Conservation (phyloP, 2,329 filamentous ascomycete species). For the Paecilomyces niveus region DNA sequence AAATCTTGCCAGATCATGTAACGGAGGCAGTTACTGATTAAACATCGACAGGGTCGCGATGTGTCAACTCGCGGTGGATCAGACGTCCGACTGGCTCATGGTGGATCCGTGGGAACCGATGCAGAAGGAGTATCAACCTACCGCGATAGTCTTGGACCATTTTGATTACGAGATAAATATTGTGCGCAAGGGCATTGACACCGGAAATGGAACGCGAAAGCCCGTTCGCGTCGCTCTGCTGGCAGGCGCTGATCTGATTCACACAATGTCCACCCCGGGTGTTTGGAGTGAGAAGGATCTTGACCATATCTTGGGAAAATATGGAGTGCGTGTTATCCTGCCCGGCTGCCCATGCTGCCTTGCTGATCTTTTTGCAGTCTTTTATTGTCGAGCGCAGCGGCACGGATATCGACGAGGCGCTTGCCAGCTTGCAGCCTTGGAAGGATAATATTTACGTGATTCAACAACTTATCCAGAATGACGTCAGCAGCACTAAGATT, state of each 20-base stretch:
- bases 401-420: slow-evolving; percentile 80
- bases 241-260: slow-evolving; percentile 68
- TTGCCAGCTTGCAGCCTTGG: slow-evolving; percentile 74
- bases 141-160: slow-evolving; percentile 82
- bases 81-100: slow-evolving; percentile 73
- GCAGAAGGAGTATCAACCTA: slow-evolving; percentile 78
- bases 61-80: slow-evolving; percentile 70
- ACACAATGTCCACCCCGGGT: slow-evolving; percentile 62
- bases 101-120: slow-evolving; percentile 87
- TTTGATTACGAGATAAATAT: slow-evolving; percentile 86
- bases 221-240: slow-evolving; percentile 71
- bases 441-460: slow-evolving; percentile 84
- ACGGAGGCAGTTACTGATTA: slow-evolving; percentile 1
- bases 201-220: slow-evolving; percentile 57
- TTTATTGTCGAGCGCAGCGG: slow-evolving; percentile 85
- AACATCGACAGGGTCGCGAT: slow-evolving; percentile 57
- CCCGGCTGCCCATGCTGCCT: background rate
- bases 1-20: background rate
- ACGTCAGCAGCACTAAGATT: slow-evolving; percentile 76
- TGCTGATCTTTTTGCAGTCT: slow-evolving; percentile 32
- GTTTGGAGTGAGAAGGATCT: slow-evolving; percentile 82
- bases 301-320: slow-evolving; percentile 78
- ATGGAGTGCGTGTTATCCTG: slow-evolving; percentile 45
- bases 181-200: slow-evolving; percentile 65
- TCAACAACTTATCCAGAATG: slow-evolving; percentile 79